Evolutionary conservation across 805 yeast species (phyloP).

Genomic region (Sungouiozyma intestinalis): DNA sequence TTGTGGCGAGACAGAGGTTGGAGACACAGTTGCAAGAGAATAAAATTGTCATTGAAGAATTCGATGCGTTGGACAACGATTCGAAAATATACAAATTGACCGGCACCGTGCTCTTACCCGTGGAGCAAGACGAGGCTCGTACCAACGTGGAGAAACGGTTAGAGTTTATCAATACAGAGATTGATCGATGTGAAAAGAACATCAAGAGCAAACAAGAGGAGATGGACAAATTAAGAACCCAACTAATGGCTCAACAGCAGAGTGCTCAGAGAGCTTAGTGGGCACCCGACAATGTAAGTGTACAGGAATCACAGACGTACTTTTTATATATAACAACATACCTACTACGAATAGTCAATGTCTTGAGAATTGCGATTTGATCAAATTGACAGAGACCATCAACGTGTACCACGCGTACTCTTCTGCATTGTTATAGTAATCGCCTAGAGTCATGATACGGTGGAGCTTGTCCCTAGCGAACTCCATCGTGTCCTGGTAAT

Average conservation of each 20-base stretch:
- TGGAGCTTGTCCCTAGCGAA: slow-evolving; percentile 54
- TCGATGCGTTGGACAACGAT: slow-evolving; percentile 50
- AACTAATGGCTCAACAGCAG: slow-evolving; percentile 30
- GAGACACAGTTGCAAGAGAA: slow-evolving; percentile 95
- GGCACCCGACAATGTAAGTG: neutral
- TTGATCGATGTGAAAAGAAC: slow-evolving; percentile 62
- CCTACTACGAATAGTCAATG: slow-evolving; percentile 6
- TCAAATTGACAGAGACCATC: slow-evolving; percentile 49
- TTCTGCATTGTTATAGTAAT: slow-evolving; percentile 50
- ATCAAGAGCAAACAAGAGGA: slow-evolving; percentile 45
- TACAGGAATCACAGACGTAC: neutral
- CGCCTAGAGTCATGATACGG: slow-evolving; percentile 44
- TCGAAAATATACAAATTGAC: slow-evolving; percentile 79
- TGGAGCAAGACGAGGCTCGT: slow-evolving; percentile 73
- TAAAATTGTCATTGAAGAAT: slow-evolving; percentile 77
- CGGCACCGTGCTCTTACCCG: slow-evolving; percentile 89
- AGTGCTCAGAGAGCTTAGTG: neutral
- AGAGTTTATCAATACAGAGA: slow-evolving; percentile 76
- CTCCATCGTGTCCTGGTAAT: slow-evolving; percentile 45
- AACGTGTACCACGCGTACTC: slow-evolving; percentile 71
- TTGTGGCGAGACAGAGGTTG: slow-evolving; percentile 69
- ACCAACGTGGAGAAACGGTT: slow-evolving; percentile 79
- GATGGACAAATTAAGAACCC: slow-evolving; percentile 50
- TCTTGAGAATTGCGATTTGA: slow-evolving; percentile 58
- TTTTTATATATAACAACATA: neutral